Evolutionary conservation across 2,329 filamentous ascomycete species (phyloP), one percentile per base, ranked within the genome.

Genomic region (Ilyonectria mors-panacis): DNA sequence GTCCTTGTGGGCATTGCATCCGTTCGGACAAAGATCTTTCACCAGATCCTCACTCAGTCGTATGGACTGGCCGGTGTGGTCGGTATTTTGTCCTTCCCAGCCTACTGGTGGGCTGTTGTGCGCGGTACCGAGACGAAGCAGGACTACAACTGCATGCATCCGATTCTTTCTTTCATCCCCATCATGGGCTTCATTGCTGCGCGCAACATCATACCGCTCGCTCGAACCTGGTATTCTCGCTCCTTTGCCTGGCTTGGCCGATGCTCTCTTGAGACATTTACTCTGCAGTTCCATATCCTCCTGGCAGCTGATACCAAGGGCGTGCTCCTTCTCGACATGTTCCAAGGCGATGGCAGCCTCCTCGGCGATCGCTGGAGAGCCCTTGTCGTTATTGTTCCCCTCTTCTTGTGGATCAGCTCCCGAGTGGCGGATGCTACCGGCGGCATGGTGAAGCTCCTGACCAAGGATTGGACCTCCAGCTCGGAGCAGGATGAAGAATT

Each of bases 211-310:
- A 68, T 71, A 7, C 56, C 60, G 1, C 33, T 62, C 1, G 68
- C 72, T 0, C 69, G 70, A 0, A 70, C 66, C 10, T 73, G 66
- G 58, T 70, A 75, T 21, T 77, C 87, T 12, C 80, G 85, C 17
- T 81, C 80, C 13, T 79, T 81, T 55, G 84, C 86, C 0, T 87
- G 83, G 80, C 77, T 92, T 0, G 89, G 90, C 1, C 80, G 81
- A 5, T 85, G 84, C 66, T 88, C 87, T 0, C 81, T 90, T 1
- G 89, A 91, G 76, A 85, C 87, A 1, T 90, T 88, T 67, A 81
- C 89, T 1, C 79, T 92, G 47, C 88, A 91, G 64, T 86, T 86
- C 74, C 90, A 92, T 72, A 83, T 90, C 56, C 89, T 88, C 82
- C 83, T 91, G 10, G 87, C 87, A 1, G 87, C 85, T 5, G 88